These are phyloP conservation scores for Oxytropis ochrocephala DNA, from an alignment of 306 rosid species.

Conservation along the genomic window DNA sequence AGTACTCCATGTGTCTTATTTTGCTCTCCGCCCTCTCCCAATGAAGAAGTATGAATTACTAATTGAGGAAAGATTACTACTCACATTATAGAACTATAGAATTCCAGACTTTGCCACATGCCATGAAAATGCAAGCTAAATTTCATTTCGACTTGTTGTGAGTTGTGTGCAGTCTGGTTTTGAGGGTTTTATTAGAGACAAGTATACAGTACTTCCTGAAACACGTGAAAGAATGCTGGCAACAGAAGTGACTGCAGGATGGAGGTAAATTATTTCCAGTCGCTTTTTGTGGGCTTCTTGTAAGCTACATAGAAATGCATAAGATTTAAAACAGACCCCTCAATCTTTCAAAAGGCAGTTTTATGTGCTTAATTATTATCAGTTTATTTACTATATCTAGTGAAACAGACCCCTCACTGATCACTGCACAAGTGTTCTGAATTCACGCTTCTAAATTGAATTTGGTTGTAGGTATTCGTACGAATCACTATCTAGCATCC, in stretches of 20 bases:
- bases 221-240: conserved; percentile 87
- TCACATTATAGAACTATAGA: background rate
- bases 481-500: conserved; percentile 47
- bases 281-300: background rate
- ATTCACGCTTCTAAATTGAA: conserved; percentile 8
- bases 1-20: background rate
- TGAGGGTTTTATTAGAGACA: conserved; percentile 75
- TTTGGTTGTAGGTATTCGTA: conserved; percentile 62
- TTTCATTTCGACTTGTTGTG: background rate
- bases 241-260: conserved; percentile 73
- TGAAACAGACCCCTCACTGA: background rate
- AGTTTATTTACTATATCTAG: background rate
- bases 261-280: conserved; percentile 51
- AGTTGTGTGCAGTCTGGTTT: conserved; percentile 76
- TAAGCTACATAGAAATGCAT: background rate
- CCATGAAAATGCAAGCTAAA: background rate
- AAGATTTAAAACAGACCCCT: background rate
- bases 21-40: background rate
- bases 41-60: background rate
- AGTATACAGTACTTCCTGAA: conserved; percentile 84
- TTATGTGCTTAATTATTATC: background rate
- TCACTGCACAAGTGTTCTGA: background rate
- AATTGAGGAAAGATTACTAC: background rate
- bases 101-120: background rate
- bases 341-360: background rate